Evolutionary conservation across 257 asterid genomes (phyloP).

Genomic region (Schizonepeta tenuifolia): DNA sequence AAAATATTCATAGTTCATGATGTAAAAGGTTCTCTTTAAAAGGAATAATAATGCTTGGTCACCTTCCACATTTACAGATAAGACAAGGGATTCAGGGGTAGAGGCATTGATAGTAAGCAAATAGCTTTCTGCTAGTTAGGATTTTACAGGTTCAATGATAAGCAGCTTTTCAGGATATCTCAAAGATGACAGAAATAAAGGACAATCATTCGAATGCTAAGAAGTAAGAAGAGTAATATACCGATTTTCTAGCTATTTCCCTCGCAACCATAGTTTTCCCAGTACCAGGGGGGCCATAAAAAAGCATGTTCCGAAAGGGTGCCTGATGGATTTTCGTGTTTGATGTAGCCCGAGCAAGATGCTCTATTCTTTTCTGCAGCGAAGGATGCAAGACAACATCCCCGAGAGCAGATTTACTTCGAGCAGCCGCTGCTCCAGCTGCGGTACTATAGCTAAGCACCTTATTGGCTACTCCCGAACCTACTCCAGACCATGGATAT

Average conservation of each 20-base stretch:
- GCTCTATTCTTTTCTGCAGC: constrained; percentile 84
- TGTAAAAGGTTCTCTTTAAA: constrained; percentile 4
- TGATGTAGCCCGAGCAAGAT: constrained; percentile 94
- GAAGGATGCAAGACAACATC: constrained; percentile 84
- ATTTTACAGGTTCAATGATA: constrained; percentile 21
- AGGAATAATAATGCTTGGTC: constrained; percentile 9
- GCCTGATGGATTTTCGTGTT: constrained; percentile 95
- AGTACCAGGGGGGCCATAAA: constrained; percentile 98
- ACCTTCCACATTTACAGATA: not conserved
- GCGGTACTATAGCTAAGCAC: constrained; percentile 51
- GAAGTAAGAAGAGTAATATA: constrained; percentile 36
- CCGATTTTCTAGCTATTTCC: constrained; percentile 98
- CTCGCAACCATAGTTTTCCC: constrained; percentile 99
- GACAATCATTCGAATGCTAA: constrained; percentile 5
- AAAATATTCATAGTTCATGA: not conserved
- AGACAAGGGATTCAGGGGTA: not conserved
- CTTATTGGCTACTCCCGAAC: constrained; percentile 63
- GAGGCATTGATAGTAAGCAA: not conserved
- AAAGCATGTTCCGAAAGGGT: constrained; percentile 96
- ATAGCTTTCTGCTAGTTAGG: constrained; percentile 12
- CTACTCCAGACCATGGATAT: constrained; percentile 86
- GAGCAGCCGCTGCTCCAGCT: constrained; percentile 51
- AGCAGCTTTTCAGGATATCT: not conserved
- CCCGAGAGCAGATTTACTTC: constrained; percentile 66
- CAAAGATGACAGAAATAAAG: constrained; percentile 3